Base-by-base conservation (phyloP, 176 grass and related monocot genomes). In the Areca catechu region DNA sequence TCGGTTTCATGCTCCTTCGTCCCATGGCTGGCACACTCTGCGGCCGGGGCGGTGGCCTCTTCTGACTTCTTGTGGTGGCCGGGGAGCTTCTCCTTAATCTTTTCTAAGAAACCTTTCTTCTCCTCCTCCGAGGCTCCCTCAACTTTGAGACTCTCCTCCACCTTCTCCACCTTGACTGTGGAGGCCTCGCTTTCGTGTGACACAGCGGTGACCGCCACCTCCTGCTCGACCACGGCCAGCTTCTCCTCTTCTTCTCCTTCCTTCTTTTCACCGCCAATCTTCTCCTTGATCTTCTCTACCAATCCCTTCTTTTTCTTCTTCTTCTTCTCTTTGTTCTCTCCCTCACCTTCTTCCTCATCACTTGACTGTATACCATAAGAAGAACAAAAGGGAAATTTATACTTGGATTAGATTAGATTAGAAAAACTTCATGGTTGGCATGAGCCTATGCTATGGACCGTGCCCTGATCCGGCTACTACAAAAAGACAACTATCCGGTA, bases 61-160 rank as follows among this genome's bases (percentile, higher is more conserved):
- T 75, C 79, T 12, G 81, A 51, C 61, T 86, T 89, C 82, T 83
- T 92, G 59, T 81, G 34, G 34, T 43, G 71, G 15, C 88, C 88
- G 17, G 94, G 88, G 7, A 98, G 88, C 74, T 93, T 98, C 54
- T 98, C 94, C 74, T 93, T 98, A 69, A 93, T 92, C 81, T 98
- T 98, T n/a, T 98, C 88, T 16, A 98, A 37, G 73, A 98, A 77
- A 5, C 88, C 94, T 19, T 98, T 98, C 80, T 89, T 86, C 77
- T 84, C 86, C 20, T 79, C 86, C 30, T 83, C 78, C 25, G 72
- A 58, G 0, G 50, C 61, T 18, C 71, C 72, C 1, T 62, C 74
- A 1, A 73, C 24, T 29, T 54, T 71, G 14, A 60, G 47, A 20
- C 65, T 53, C 6, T 51, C 84, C 22, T 89, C 78, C 15, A 92